Evolutionary conservation across 2,329 filamentous ascomycete genomes (phyloP).

Genomic region (Pezicula radicicola): DNA sequence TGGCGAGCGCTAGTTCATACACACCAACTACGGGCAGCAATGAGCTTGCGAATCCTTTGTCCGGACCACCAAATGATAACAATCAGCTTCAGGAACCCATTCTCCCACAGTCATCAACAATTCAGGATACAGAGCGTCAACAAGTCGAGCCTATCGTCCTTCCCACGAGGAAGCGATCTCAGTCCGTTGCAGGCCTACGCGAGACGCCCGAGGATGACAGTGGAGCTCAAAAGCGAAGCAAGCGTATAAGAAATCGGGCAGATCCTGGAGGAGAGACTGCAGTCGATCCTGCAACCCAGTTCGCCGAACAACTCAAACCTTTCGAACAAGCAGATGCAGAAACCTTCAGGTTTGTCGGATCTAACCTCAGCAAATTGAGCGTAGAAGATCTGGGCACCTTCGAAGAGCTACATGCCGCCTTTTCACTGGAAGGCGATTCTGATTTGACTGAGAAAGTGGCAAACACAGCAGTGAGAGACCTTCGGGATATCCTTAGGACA

Average conservation of each 20-base stretch:
- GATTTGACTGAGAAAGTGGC: constrained; percentile 14
- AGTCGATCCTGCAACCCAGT: constrained; percentile 48
- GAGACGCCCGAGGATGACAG: constrained; percentile 56
- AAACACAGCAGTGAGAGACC: constrained; percentile 30
- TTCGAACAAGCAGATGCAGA: constrained; percentile 25
- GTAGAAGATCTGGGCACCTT: constrained; percentile 27
- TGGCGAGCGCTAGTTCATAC: constrained; percentile 10
- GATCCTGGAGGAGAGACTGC: constrained; percentile 47
- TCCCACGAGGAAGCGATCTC: constrained; percentile 55
- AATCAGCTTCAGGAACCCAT: constrained; percentile 4
- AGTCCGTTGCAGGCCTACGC: constrained; percentile 56
- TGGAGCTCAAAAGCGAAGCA: constrained; percentile 59
- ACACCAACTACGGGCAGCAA: constrained; percentile 17
- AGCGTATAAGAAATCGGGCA: constrained; percentile 61
- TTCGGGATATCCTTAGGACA: constrained; percentile 31
- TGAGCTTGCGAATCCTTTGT: constrained; percentile 12
- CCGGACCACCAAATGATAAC: constrained; percentile 12
- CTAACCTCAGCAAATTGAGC: constrained; percentile 22
- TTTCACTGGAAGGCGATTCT: constrained; percentile 11
- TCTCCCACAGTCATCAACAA: neutral
- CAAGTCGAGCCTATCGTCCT: constrained; percentile 11
- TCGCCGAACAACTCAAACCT: constrained; percentile 49
- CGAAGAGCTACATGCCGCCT: constrained; percentile 20
- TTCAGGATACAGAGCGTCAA: constrained; percentile 10
- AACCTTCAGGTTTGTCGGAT: constrained; percentile 25